Percentiles rank a stretch among this genome's conserved stretches.
Conservation (phyloP, 805 yeast genomes). For the Sugiyamaella floridensis region DNA sequence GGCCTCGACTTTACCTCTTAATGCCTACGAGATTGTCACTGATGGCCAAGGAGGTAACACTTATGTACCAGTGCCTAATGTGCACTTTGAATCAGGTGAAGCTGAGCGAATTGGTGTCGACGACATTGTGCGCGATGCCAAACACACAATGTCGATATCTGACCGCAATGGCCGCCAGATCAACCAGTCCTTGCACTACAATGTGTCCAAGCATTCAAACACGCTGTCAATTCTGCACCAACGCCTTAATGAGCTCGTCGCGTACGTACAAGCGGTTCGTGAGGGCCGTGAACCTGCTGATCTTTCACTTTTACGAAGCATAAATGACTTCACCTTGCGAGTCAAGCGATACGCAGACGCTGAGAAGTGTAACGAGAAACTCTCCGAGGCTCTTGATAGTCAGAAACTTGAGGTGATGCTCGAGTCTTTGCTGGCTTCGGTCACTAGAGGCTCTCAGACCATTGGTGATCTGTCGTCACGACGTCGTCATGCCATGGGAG, state of each 20-base stretch:
- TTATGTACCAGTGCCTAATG: slow-evolving; percentile 18
- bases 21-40: slow-evolving; percentile 18
- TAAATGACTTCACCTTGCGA: slow-evolving; percentile 17
- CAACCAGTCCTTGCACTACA: background rate
- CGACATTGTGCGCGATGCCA: slow-evolving; percentile 19
- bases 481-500: background rate
- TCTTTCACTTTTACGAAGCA: slow-evolving; percentile 17
- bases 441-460: slow-evolving; percentile 1
- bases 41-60: slow-evolving; percentile 6
- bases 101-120: slow-evolving; percentile 30
- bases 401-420: slow-evolving; percentile 23
- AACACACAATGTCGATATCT: background rate
- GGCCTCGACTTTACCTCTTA: slow-evolving; percentile 19
- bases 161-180: background rate
- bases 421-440: slow-evolving; percentile 21
- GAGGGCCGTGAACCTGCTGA: slow-evolving; percentile 14
- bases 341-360: slow-evolving; percentile 4
- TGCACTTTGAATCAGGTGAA: slow-evolving; percentile 23
- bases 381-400: slow-evolving; percentile 10
- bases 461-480: background rate
- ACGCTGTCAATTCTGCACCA: slow-evolving; percentile 22
- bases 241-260: slow-evolving; percentile 16
- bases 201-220: slow-evolving; percentile 18
- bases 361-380: slow-evolving; percentile 1
- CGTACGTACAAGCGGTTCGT: slow-evolving; percentile 18